phyloP scores from a whole-genome alignment of 2,329 filamentous ascomycete species.

The Penicillium psychrosexuale region DNA sequence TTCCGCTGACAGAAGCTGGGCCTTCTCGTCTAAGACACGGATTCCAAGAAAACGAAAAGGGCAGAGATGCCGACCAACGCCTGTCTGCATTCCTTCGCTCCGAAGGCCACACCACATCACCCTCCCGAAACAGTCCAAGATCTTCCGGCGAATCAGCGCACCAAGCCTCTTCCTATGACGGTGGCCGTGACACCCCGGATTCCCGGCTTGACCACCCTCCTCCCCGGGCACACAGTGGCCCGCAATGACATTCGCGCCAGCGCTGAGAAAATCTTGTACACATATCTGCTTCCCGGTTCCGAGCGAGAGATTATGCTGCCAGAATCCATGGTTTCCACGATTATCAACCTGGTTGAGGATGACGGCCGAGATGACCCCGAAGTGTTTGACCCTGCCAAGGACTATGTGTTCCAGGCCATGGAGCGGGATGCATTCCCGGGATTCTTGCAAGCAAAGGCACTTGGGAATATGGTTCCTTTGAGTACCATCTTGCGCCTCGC shows the following conservation, averaged over 20 bases:
- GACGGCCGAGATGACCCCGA: constrained; percentile 92
- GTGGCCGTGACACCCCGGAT: constrained; percentile 56
- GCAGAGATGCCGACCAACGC: constrained; percentile 78
- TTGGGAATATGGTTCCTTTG: constrained; percentile 91
- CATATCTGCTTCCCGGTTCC: constrained; percentile 88
- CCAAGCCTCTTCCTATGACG: constrained; percentile 44
- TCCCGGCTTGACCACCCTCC: constrained; percentile 65
- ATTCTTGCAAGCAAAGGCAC: constrained; percentile 88
- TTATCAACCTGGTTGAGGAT: constrained; percentile 84
- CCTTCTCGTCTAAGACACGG: constrained; percentile 56
- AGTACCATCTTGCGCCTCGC: constrained; percentile 84
- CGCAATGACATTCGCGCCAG: constrained; percentile 87
- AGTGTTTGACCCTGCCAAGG: constrained; percentile 94
- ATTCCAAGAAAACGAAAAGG: constrained; percentile 59
- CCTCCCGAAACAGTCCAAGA: constrained; percentile 53
- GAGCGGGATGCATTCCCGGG: constrained; percentile 98
- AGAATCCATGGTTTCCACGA: constrained; percentile 77
- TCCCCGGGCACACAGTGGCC: constrained; percentile 79
- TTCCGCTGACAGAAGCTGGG: constrained; percentile 47
- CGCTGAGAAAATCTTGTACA: constrained; percentile 98
- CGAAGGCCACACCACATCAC: constrained; percentile 46
- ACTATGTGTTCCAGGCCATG: constrained; percentile 99
- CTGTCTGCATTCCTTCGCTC: constrained; percentile 83
- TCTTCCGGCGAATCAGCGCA: constrained; percentile 41
- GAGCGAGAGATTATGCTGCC: constrained; percentile 95